Percentiles rank a stretch among this genome's conserved stretches.
Evolutionary conservation across 2,329 filamentous ascomycete species (phyloP).

Genomic region (Ceratocystis alfenasii): DNA sequence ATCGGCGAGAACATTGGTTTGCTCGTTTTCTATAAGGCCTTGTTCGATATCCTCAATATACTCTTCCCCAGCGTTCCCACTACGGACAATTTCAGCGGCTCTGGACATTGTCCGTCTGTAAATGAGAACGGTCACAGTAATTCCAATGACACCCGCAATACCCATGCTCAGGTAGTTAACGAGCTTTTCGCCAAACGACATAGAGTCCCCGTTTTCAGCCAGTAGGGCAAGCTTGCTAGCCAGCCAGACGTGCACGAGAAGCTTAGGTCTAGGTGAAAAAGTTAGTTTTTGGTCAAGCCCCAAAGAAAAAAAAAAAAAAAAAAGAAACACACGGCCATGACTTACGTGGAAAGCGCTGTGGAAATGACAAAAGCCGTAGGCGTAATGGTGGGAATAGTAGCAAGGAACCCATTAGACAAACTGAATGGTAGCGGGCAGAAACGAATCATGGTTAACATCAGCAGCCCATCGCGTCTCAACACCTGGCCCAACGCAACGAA

Average conservation of each 20-base stretch:
- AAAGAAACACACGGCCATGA: too few species aligned
- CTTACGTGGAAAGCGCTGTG: slow-evolving; percentile 59
- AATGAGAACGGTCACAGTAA: slow-evolving; percentile 70
- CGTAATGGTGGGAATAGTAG: slow-evolving; percentile 80
- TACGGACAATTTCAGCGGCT: slow-evolving; percentile 44
- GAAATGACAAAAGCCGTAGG: slow-evolving; percentile 66
- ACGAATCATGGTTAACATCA: slow-evolving; percentile 80
- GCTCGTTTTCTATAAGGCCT: slow-evolving; percentile 36
- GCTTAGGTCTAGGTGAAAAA: slow-evolving; percentile 53
- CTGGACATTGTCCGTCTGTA: slow-evolving; percentile 59
- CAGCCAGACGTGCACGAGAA: slow-evolving; percentile 87
- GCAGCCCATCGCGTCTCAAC: slow-evolving; percentile 77
- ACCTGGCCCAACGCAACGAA: slow-evolving; percentile 84
- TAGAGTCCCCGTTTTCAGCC: slow-evolving; percentile 70
- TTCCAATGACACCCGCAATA: slow-evolving; percentile 57
- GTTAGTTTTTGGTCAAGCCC: slow-evolving; percentile 7
- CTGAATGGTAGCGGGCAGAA: slow-evolving; percentile 89
- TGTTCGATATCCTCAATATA: slow-evolving; percentile 34
- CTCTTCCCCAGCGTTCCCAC: slow-evolving; percentile 27
- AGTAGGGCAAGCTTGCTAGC: slow-evolving; percentile 71
- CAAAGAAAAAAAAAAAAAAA: too few species aligned
- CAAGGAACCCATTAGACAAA: slow-evolving; percentile 84
- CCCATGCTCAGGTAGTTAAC: slow-evolving; percentile 76
- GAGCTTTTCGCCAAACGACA: slow-evolving; percentile 65
- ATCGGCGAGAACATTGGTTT: slow-evolving; percentile 45